Percentiles rank a stretch among this genome's conserved stretches.
Conservation (phyloP, 805 yeast species). For the Monosporozyma yasuniensis region DNA sequence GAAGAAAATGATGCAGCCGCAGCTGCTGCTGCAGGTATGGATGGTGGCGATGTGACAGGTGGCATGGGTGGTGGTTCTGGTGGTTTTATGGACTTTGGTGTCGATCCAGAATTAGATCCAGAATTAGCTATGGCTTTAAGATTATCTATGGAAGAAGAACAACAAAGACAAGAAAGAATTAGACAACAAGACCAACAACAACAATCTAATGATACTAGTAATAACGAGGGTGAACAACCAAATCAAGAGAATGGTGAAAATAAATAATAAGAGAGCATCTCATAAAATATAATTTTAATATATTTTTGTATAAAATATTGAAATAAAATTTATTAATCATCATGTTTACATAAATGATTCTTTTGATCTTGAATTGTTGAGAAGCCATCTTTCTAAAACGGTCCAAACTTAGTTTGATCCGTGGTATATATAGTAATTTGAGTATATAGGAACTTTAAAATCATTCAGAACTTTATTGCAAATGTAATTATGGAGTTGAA, state of each 20-base stretch:
- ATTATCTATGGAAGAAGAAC: constrained; percentile 90
- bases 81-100: constrained; percentile 54
- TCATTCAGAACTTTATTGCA: no score
- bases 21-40: constrained; percentile 37
- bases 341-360: no score
- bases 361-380: no score
- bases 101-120: constrained; percentile 90
- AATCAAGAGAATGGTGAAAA: constrained; percentile 1
- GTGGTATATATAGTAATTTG: no score
- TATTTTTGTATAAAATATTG: not conserved
- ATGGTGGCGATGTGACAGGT: constrained; percentile 39
- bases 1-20: constrained; percentile 41
- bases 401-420: no score
- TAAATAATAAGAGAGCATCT: not conserved
- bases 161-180: constrained; percentile 78
- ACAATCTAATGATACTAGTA: constrained; percentile 5
- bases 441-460: no score
- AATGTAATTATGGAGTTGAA: no score
- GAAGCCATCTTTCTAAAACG: no score
- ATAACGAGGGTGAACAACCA: not conserved
- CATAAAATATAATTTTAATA: not conserved
- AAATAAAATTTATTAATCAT: no score
- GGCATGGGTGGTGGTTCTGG: constrained; percentile 56
- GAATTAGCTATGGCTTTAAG: constrained; percentile 94
- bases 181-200: constrained; percentile 28